Conservation (phyloP, 257 asterid species). For the Knoxia roxburghii region DNA sequence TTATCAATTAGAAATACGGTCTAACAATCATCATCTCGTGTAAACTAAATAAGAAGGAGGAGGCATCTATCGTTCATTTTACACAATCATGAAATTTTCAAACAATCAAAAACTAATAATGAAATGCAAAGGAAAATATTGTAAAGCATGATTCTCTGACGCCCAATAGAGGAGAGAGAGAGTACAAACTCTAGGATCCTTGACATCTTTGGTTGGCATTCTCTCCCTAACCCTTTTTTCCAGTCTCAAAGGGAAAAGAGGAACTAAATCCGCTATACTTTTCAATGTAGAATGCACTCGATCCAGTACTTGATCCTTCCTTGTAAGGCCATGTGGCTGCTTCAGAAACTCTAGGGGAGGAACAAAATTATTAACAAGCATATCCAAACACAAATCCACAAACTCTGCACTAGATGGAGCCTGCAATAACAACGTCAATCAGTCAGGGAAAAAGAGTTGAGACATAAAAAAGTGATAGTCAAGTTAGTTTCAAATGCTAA, state of each 20-base stretch:
- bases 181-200: constrained; percentile 50
- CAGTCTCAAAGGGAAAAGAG: constrained; percentile 70
- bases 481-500: neutral
- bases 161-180: neutral
- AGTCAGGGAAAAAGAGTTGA: neutral
- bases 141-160: neutral
- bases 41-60: neutral
- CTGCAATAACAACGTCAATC: constrained; percentile 28
- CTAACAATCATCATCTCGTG: neutral
- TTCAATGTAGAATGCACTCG: constrained; percentile 68
- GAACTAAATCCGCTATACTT: constrained; percentile 58
- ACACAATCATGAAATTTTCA: neutral
- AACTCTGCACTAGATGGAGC: constrained; percentile 69
- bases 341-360: constrained; percentile 57
- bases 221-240: constrained; percentile 51
- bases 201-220: constrained; percentile 49
- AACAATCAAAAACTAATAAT: neutral
- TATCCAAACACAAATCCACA: constrained; percentile 74
- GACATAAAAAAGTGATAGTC: neutral
- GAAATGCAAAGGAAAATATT: neutral
- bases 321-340: constrained; percentile 49
- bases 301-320: constrained; percentile 70
- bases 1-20: neutral
- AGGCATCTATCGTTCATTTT: neutral
- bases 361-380: constrained; percentile 72